These are phyloP conservation scores for Globisporangium barbulae DNA, from an alignment of 352 stramenopile species.

Conservation along the genomic window DNA sequence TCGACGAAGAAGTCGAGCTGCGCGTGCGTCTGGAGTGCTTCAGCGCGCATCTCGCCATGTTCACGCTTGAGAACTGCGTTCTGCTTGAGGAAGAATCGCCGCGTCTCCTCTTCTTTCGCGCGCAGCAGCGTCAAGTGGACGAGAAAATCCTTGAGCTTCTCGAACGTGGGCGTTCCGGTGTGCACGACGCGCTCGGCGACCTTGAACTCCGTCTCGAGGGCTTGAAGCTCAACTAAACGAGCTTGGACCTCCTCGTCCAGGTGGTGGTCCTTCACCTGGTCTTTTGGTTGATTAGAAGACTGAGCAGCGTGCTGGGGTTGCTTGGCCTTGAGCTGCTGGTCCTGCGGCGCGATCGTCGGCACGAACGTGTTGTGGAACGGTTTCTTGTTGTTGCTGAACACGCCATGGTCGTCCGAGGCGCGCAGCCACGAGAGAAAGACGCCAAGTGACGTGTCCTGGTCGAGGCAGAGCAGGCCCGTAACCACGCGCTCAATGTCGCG, in stretches of 20 bases:
- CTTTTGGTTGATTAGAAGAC: constrained; percentile 8
- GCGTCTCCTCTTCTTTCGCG: constrained; percentile 54
- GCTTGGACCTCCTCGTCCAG: constrained; percentile 50
- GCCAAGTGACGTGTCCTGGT: constrained; percentile 67
- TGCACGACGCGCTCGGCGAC: constrained; percentile 51
- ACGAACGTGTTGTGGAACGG: constrained; percentile 67
- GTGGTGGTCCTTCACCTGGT: constrained; percentile 48
- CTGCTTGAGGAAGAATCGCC: constrained; percentile 52
- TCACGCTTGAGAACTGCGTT: constrained; percentile 40
- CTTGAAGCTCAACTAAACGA: constrained; percentile 36
- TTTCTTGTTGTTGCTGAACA: constrained; percentile 34
- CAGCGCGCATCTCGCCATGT: constrained; percentile 52
- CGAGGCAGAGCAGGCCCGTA: constrained; percentile 58
- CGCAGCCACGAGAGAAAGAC: constrained; percentile 71
- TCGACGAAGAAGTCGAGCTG: constrained; percentile 82
- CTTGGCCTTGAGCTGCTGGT: constrained; percentile 1
- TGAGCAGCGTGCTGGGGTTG: background rate
- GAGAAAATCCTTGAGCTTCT: constrained; percentile 77
- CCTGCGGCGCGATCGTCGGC: constrained; percentile 31
- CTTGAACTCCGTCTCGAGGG: constrained; percentile 62
- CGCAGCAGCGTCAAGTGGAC: constrained; percentile 54
- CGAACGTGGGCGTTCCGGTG: constrained; percentile 52
- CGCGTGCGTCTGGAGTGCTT: constrained; percentile 55
- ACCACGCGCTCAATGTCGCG: constrained; percentile 58
- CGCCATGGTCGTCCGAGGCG: constrained; percentile 25